phyloP scores from a whole-genome alignment of 163 green algal species.

The Chloroidium sp. region DNA sequence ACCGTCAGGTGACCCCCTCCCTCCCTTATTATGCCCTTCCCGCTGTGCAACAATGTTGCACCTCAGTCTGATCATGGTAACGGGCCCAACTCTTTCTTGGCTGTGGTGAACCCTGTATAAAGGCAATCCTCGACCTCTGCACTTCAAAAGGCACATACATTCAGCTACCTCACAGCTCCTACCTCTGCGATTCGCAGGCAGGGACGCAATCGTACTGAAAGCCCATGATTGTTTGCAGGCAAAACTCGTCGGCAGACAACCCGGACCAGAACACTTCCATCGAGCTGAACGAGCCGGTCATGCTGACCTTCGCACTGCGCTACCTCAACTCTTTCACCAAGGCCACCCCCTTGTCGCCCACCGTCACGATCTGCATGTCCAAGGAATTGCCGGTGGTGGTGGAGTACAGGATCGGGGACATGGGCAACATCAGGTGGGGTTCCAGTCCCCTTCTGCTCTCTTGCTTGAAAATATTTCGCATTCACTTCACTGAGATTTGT shows the following conservation, averaged over 20 bases:
- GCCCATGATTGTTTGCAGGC: conserved; percentile 11
- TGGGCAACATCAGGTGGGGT: conserved; percentile 55
- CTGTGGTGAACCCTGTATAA: too few species aligned
- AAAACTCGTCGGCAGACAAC: conserved; percentile 68
- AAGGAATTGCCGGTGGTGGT: conserved; percentile 91
- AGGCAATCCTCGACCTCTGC: too few species aligned
- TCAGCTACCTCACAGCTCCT: too few species aligned
- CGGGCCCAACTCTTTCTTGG: too few species aligned
- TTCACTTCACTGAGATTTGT: neutral
- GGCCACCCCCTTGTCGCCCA: conserved; percentile 59
- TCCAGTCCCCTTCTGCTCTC: neutral
- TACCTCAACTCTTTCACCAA: conserved; percentile 95
- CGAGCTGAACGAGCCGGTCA: conserved; percentile 79
- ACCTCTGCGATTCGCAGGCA: too few species aligned
- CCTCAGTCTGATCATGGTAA: too few species aligned
- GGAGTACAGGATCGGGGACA: conserved; percentile 83
- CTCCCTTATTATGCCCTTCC: too few species aligned
- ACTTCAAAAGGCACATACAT: too few species aligned
- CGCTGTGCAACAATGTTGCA: too few species aligned
- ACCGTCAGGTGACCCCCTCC: conserved; percentile 39
- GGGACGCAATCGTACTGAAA: neutral
- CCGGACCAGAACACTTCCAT: conserved; percentile 22
- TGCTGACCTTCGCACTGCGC: conserved; percentile 87
- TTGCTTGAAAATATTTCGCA: neutral
- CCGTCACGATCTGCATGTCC: conserved; percentile 65